These are phyloP conservation scores for Lepraria neglecta DNA, from an alignment of 495 filamentous ascomycete genomes.

Conservation along the genomic window DNA sequence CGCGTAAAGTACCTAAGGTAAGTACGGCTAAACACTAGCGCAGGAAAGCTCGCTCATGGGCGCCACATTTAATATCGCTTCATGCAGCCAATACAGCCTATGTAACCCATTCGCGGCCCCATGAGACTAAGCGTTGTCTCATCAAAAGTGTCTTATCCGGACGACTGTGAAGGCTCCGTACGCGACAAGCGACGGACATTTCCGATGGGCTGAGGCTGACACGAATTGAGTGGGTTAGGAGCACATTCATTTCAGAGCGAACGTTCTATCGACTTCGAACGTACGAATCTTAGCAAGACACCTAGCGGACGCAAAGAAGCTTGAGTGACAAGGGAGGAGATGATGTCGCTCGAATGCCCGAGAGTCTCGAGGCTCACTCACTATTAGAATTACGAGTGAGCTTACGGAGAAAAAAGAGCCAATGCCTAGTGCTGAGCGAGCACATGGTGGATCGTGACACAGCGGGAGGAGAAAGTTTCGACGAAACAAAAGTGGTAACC, in stretches of 20 bases:
- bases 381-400: background rate
- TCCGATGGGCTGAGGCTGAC: background rate
- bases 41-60: background rate
- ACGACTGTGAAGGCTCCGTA: background rate
- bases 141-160: background rate
- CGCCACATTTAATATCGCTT: background rate
- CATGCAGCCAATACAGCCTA: conserved; percentile 1
- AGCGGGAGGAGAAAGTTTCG: background rate
- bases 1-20: background rate
- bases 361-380: background rate
- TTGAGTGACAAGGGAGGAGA: no score
- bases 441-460: background rate
- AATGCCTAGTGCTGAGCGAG: background rate
- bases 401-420: background rate
- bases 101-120: background rate
- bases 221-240: no score
- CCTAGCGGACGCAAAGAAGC: no score
- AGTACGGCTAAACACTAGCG: background rate
- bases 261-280: background rate
- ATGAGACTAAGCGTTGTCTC: background rate
- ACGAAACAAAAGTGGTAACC: background rate
- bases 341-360: no score
- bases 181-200: background rate
- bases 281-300: background rate
- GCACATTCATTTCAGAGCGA: background rate